These are phyloP conservation scores for Pseudogymnoascus pannorum DNA, from an alignment of 2,329 filamentous ascomycete genomes.

Conservation along the genomic window DNA sequence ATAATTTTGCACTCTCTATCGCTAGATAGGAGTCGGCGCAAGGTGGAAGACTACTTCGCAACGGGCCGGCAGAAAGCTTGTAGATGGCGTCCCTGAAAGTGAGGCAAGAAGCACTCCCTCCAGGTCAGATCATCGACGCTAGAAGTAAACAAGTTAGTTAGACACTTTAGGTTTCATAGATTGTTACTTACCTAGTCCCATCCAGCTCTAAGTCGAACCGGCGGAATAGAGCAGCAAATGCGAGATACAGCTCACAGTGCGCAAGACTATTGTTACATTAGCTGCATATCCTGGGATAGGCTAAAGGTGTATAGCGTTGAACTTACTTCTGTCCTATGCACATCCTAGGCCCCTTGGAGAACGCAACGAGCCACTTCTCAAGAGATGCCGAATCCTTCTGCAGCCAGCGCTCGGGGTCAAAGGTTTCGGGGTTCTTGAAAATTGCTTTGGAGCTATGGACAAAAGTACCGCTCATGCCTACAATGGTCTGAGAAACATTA, in stretches of 20 bases:
- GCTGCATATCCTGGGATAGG: not conserved
- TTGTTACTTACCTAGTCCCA: conserved; percentile 18
- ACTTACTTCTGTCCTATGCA: conserved; percentile 28
- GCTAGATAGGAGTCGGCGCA: not conserved
- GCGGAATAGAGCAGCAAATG: conserved; percentile 27
- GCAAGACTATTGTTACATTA: conserved; percentile 15
- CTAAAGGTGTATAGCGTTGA: not conserved
- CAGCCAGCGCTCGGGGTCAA: conserved; percentile 21
- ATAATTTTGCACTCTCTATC: not conserved
- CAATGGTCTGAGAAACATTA: not conserved
- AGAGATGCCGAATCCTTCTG: conserved; percentile 4
- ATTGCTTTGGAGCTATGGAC: conserved; percentile 21
- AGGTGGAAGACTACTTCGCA: not conserved
- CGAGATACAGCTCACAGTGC: conserved; percentile 28
- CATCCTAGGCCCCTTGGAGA: conserved; percentile 35
- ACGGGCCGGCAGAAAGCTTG: conserved; percentile 20
- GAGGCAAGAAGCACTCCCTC: conserved; percentile 24
- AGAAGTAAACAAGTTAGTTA: not conserved
- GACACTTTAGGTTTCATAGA: not conserved
- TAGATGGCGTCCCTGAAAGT: conserved; percentile 19
- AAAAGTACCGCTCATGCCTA: conserved; percentile 18
- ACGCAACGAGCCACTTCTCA: conserved; percentile 34
- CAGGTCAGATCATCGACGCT: conserved; percentile 24
- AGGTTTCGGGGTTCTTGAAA: conserved; percentile 19
- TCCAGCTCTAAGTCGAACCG: conserved; percentile 26